Evolutionary conservation across 1,284 basidiomycete species (phyloP).

Genomic region (Xerocomus nothofagi): DNA sequence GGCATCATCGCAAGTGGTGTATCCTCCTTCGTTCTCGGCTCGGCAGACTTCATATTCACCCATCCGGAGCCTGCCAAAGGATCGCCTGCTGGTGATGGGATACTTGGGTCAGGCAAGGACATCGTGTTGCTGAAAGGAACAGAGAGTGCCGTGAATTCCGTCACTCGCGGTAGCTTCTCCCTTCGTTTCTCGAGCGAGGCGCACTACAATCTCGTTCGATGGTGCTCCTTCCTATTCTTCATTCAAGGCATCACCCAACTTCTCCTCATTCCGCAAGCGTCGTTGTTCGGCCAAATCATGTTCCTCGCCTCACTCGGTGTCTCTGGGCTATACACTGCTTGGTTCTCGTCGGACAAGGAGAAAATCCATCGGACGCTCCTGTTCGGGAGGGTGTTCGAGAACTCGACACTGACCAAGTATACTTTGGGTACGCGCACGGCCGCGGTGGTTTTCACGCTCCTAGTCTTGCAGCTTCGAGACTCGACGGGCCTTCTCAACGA

Average conservation of each 20-base stretch:
- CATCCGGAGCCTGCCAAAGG: slow-evolving; percentile 17
- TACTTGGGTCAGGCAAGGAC: slow-evolving; percentile 14
- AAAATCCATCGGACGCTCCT: slow-evolving; percentile 23
- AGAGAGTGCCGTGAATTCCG: slow-evolving; percentile 30
- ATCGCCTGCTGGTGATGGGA: slow-evolving; percentile 18
- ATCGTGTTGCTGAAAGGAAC: slow-evolving; percentile 23
- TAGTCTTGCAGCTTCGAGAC: slow-evolving; percentile 19
- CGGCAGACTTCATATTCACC: slow-evolving; percentile 14
- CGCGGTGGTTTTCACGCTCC: slow-evolving; percentile 29
- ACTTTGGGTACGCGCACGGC: slow-evolving; percentile 27
- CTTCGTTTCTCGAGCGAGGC: slow-evolving; percentile 24
- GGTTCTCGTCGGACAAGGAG: slow-evolving; percentile 23
- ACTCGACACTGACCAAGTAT: slow-evolving; percentile 21
- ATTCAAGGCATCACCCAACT: slow-evolving; percentile 7
- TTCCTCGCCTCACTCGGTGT: slow-evolving; percentile 28
- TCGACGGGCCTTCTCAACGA: slow-evolving; percentile 21
- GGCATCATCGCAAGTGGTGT: slow-evolving; percentile 15
- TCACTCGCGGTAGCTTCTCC: slow-evolving; percentile 32
- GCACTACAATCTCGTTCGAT: slow-evolving; percentile 19
- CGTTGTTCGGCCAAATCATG: slow-evolving; percentile 30
- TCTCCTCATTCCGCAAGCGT: slow-evolving; percentile 12
- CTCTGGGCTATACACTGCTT: slow-evolving; percentile 27
- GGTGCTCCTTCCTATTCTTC: slow-evolving; percentile 27
- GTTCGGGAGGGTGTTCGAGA: slow-evolving; percentile 15
- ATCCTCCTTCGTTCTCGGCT: slow-evolving; percentile 24